These are phyloP conservation scores for Candida namnaoensis DNA, from an alignment of 805 yeast genomes.

Conservation along the genomic window DNA sequence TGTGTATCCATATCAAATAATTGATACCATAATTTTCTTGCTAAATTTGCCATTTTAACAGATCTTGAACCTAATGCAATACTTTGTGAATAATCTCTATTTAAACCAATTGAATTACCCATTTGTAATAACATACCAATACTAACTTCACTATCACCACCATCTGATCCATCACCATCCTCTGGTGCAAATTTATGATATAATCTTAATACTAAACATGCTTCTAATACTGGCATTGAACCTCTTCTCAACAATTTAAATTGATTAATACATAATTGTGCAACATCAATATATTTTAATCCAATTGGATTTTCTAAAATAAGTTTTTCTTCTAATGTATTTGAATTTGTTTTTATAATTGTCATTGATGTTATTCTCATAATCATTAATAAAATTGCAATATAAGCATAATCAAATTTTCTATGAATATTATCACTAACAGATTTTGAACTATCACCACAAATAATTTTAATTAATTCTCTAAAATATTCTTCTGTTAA, in stretches of 20 bases:
- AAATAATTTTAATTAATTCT: conserved; percentile 7
- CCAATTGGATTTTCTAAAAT: conserved; percentile 38
- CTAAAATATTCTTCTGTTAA: conserved; percentile 10
- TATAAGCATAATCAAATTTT: conserved; percentile 18
- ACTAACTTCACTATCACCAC: conserved; percentile 40
- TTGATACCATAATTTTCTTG: conserved; percentile 53
- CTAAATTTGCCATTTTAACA: conserved; percentile 29
- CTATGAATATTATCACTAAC: conserved; percentile 6
- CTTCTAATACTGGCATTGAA: conserved; percentile 44
- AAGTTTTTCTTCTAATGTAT: conserved; percentile 11
- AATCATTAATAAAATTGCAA: conserved; percentile 13
- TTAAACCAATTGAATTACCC: conserved; percentile 48
- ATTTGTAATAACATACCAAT: conserved; percentile 43
- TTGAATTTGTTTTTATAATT: not conserved
- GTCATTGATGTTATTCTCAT: conserved; percentile 10
- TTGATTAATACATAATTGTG: conserved; percentile 46
- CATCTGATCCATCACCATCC: conserved; percentile 48
- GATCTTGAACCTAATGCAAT: conserved; percentile 12
- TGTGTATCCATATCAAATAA: conserved; percentile 36
- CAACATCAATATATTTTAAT: conserved; percentile 34
- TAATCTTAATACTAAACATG: conserved; percentile 40
- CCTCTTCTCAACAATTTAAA: conserved; percentile 40
- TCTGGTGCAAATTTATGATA: conserved; percentile 45
- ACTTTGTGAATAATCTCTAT: conserved; percentile 42
- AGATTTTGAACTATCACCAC: conserved; percentile 1